phyloP scores from a whole-genome alignment of 2,329 filamentous ascomycete species.

The Botryotinia globosa region DNA sequence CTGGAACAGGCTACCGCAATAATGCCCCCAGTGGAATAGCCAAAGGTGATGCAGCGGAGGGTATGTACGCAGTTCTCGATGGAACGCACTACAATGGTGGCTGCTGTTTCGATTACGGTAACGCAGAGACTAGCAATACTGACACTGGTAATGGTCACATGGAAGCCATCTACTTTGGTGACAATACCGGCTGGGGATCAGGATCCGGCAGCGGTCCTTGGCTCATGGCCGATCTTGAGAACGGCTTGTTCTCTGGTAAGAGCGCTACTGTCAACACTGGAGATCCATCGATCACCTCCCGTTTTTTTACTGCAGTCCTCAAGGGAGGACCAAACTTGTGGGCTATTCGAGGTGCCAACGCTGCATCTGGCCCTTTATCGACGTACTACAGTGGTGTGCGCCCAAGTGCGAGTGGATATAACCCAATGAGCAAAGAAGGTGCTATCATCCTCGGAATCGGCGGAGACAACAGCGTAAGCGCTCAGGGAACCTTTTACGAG shows the following conservation, averaged over 20 bases:
- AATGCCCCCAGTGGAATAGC: conserved; percentile 52
- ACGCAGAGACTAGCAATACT: conserved; percentile 50
- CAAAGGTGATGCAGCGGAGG: conserved; percentile 53
- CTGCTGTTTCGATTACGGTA: conserved; percentile 59
- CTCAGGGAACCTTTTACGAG: conserved; percentile 63
- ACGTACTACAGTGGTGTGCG: conserved; percentile 59
- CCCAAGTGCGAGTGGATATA: conserved; percentile 51
- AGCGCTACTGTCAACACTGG: conserved; percentile 47
- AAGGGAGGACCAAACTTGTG: conserved; percentile 57
- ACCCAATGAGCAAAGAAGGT: conserved; percentile 61
- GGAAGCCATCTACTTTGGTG: conserved; percentile 66
- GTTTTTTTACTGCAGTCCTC: conserved; percentile 56
- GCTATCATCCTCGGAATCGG: conserved; percentile 68
- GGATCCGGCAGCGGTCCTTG: conserved; percentile 60
- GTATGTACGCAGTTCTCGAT: conserved; percentile 60
- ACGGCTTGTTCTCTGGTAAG: conserved; percentile 59
- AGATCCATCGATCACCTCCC: conserved; percentile 51
- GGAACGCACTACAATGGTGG: conserved; percentile 57
- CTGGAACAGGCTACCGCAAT: conserved; percentile 62
- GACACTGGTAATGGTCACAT: conserved; percentile 64
- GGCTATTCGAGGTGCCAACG: conserved; percentile 58
- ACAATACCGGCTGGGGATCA: conserved; percentile 52
- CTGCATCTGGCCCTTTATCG: conserved; percentile 51
- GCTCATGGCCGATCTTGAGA: conserved; percentile 69
- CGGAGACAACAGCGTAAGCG: conserved; percentile 56